Evolutionary conservation across 148 eudicot species (phyloP).

Genomic region (Camellia granthamiana): DNA sequence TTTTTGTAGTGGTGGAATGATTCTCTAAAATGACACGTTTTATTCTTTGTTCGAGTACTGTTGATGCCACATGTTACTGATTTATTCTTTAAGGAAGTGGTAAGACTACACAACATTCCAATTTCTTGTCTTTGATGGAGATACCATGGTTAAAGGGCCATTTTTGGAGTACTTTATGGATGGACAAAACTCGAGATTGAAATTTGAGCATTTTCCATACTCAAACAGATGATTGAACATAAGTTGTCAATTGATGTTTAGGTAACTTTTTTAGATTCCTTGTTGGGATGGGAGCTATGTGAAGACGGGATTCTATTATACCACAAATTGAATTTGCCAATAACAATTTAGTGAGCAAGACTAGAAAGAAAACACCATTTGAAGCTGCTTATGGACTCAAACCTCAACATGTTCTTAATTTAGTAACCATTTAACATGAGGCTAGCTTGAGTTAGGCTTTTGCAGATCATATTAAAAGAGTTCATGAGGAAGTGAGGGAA

Average conservation of each 20-base stretch:
- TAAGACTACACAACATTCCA: not conserved
- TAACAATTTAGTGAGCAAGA: not conserved
- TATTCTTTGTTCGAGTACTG: not conserved
- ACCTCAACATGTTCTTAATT: no score
- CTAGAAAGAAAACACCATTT: no score
- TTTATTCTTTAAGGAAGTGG: not conserved
- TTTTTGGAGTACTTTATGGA: constrained; percentile 9
- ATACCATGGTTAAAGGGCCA: constrained; percentile 5
- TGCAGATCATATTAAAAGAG: not conserved
- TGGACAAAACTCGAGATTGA: not conserved
- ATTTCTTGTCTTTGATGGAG: constrained; percentile 1
- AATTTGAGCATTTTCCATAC: not conserved
- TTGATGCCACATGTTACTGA: not conserved
- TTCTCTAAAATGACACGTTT: constrained; percentile 11
- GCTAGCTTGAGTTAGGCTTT: no score
- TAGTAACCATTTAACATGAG: no score
- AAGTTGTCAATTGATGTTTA: not conserved
- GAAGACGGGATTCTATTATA: not conserved
- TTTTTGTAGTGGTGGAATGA: not conserved
- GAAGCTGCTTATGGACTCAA: no score
- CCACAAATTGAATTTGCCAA: not conserved
- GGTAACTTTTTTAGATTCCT: not conserved
- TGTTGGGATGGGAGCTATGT: not conserved
- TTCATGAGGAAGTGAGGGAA: no score
- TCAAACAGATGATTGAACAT: not conserved